A percentile compares a stretch with the other conserved stretches of the same genome.
Conservation (phyloP, 768 basidiomycete genomes). For the Saitozyma sp. region DNA sequence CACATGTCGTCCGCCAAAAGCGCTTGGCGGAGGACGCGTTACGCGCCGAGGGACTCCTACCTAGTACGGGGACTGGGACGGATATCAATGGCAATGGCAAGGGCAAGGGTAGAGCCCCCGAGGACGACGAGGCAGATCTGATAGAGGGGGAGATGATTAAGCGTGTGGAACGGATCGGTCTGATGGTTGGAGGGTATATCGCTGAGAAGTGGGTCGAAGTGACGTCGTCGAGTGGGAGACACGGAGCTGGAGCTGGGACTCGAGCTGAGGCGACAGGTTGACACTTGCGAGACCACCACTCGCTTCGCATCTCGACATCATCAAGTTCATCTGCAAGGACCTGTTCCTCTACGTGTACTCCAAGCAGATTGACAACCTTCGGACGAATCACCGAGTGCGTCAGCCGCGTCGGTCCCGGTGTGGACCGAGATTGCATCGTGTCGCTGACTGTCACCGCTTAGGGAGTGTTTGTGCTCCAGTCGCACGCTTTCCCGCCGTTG, state of each 20-base stretch:
- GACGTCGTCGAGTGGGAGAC: background rate
- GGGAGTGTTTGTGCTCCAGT: slow-evolving; percentile 93
- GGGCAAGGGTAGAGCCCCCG: slow-evolving; percentile 57
- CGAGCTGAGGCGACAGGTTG: slow-evolving; percentile 58
- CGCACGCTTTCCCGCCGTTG: slow-evolving; percentile 84
- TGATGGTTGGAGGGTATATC: slow-evolving; percentile 82
- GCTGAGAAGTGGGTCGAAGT: slow-evolving; percentile 68
- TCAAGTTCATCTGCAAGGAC: slow-evolving; percentile 96
- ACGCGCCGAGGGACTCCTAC: slow-evolving; percentile 52
- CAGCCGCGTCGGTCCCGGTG: background rate
- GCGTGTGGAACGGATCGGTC: slow-evolving; percentile 77
- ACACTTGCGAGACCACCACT: slow-evolving; percentile 74
- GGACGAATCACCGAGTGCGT: slow-evolving; percentile 87
- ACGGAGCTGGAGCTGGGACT: slow-evolving; percentile 1
- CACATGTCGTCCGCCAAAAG: slow-evolving; percentile 71
- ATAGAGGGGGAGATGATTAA: slow-evolving; percentile 71
- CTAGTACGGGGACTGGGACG: slow-evolving; percentile 37
- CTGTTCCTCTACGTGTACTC: slow-evolving; percentile 90
- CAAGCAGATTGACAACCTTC: slow-evolving; percentile 91
- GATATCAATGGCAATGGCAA: slow-evolving; percentile 57
- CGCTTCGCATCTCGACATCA: slow-evolving; percentile 77
- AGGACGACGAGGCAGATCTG: slow-evolving; percentile 66
- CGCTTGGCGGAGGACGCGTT: slow-evolving; percentile 80
- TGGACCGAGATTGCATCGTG: background rate
- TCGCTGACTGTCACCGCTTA: slow-evolving; percentile 46